Conservation (phyloP, 2,329 filamentous ascomycete species). For the Cladosporium sphaerospermum region DNA sequence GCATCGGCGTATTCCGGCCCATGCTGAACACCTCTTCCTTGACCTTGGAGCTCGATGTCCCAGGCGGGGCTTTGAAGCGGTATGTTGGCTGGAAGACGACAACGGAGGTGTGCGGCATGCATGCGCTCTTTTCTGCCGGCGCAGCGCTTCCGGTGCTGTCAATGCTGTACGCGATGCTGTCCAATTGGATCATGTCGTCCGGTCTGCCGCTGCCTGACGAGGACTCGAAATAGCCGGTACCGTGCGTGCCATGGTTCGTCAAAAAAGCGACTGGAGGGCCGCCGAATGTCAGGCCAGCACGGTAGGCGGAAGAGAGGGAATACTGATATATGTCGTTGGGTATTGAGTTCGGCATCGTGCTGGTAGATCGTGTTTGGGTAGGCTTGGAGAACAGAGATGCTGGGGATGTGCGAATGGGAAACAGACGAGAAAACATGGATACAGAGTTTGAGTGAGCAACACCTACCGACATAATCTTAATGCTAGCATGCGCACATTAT, state of each 20-base stretch:
- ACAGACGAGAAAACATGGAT: neutral
- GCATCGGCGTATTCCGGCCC: constrained; percentile 35
- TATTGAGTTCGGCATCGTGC: constrained; percentile 33
- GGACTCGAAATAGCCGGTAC: constrained; percentile 35
- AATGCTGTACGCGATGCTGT: constrained; percentile 30
- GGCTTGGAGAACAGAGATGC: neutral
- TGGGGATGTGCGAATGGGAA: neutral
- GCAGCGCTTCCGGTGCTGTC: constrained; percentile 27
- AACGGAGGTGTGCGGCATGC: constrained; percentile 37
- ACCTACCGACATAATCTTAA: constrained; percentile 4
- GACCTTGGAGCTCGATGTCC: constrained; percentile 21
- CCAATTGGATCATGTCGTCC: constrained; percentile 31
- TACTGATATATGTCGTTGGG: constrained; percentile 43
- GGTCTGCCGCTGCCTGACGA: constrained; percentile 11
- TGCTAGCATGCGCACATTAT: constrained; percentile 10
- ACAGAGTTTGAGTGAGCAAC: neutral
- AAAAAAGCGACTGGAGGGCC: constrained; percentile 32
- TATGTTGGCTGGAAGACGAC: constrained; percentile 35
- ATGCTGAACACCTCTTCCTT: constrained; percentile 22
- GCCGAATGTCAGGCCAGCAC: constrained; percentile 32
- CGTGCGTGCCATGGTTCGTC: constrained; percentile 37
- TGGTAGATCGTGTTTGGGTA: neutral
- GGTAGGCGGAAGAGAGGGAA: constrained; percentile 34
- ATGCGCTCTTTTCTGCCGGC: constrained; percentile 28
- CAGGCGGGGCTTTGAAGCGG: constrained; percentile 23